phyloP scores from a whole-genome alignment of 768 basidiomycete genomes.

The Tulasnella sp. region DNA sequence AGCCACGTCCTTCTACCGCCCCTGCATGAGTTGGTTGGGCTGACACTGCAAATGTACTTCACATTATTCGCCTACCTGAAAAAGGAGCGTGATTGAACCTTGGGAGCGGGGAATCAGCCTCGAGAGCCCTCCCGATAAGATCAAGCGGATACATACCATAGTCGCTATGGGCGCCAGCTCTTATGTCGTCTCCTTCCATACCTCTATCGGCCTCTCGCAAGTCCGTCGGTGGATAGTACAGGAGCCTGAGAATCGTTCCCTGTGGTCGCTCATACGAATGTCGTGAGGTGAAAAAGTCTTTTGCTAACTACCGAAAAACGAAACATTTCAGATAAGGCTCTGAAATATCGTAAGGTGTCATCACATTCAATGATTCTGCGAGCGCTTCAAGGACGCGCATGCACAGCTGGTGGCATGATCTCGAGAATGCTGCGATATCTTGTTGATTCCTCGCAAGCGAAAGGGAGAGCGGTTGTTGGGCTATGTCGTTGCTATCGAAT shows the following conservation, averaged over 20 bases:
- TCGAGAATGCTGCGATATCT: constrained; percentile 13
- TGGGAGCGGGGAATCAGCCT: background rate
- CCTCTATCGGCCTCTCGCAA: background rate
- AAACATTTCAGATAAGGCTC: background rate
- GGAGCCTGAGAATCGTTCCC: constrained; percentile 15
- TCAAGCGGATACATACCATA: constrained; percentile 15
- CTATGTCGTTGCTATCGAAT: constrained; percentile 10
- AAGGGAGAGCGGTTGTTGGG: constrained; percentile 18
- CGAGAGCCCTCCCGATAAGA: background rate
- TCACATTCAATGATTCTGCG: constrained; percentile 13
- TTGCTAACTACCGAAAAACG: constrained; percentile 6
- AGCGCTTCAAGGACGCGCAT: constrained; percentile 18
- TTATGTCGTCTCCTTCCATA: constrained; percentile 15
- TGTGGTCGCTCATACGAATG: constrained; percentile 8
- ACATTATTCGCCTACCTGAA: constrained; percentile 21
- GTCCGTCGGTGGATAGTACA: constrained; percentile 18
- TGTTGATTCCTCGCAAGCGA: background rate
- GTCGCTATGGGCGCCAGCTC: constrained; percentile 23
- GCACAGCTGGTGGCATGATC: constrained; percentile 17
- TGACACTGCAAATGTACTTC: too few relatives aligned
- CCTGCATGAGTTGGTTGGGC: too few relatives aligned
- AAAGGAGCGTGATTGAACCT: constrained; percentile 21
- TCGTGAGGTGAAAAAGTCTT: constrained; percentile 19
- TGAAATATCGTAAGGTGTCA: background rate
- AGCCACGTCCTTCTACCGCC: constrained; percentile 18